These are phyloP conservation scores for Tilletia indica DNA, from an alignment of 1,284 basidiomycete genomes.

Conservation along the genomic window DNA sequence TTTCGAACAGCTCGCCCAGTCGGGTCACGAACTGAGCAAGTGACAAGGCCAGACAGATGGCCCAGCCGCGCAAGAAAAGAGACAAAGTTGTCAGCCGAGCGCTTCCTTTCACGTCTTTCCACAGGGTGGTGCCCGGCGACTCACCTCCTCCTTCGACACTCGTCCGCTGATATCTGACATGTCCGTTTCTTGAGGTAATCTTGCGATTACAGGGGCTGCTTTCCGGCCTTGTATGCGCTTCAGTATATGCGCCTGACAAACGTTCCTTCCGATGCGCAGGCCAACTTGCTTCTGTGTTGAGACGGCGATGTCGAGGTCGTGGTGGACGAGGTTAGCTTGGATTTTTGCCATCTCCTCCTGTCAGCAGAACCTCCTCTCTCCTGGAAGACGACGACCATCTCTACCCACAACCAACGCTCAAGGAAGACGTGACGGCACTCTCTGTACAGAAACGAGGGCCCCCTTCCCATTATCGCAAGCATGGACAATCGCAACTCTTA, in stretches of 20 bases:
- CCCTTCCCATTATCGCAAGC: background rate
- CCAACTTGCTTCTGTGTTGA: no score
- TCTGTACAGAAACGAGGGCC: background rate
- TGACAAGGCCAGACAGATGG: no score
- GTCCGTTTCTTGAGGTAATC: background rate
- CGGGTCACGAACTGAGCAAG: background rate
- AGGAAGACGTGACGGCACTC: background rate
- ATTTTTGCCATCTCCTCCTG: no score
- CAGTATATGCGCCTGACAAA: no score
- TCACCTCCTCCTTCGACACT: conserved; percentile 13
- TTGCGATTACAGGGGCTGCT: background rate
- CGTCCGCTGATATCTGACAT: conserved; percentile 2
- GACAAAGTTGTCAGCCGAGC: no score
- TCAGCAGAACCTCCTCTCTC: no score
- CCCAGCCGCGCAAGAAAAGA: no score
- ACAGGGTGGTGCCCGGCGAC: background rate
- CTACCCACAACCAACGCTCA: background rate
- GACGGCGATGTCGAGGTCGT: background rate
- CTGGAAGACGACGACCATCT: background rate
- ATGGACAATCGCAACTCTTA: conserved; percentile 12
- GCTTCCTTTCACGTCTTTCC: no score
- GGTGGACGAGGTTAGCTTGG: background rate
- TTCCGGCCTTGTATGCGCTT: background rate
- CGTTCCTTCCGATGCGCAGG: no score
- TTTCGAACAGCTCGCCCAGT: conserved; percentile 13